Conservation (phyloP, 352 stramenopile species). For the Globisporangium yorkense region DNA sequence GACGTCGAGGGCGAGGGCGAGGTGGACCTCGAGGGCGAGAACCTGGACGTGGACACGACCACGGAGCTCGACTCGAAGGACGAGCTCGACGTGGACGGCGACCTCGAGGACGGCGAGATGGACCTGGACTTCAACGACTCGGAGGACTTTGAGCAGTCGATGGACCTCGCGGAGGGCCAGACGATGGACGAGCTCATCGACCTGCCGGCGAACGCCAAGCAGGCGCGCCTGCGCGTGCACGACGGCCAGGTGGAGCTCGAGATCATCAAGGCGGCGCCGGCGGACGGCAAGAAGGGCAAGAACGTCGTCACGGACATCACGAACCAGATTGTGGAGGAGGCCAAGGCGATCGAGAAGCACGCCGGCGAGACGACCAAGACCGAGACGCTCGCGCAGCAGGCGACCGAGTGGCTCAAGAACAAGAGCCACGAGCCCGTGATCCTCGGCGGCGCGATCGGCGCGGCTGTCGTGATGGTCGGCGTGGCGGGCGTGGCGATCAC, state of each 20-base stretch:
- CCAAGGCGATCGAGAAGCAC: slow-evolving; percentile 7
- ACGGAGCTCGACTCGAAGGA: slow-evolving; percentile 21
- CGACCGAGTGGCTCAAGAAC: slow-evolving; percentile 33
- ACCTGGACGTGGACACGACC: slow-evolving; percentile 2
- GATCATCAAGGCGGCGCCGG: slow-evolving; percentile 31
- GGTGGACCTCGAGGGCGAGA: slow-evolving; percentile 21
- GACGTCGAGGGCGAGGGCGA: slow-evolving; percentile 16
- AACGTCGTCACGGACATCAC: slow-evolving; percentile 14
- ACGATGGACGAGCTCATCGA: slow-evolving; percentile 41
- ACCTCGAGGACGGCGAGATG: slow-evolving; percentile 26
- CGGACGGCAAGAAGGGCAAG: slow-evolving; percentile 11
- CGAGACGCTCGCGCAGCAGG: slow-evolving; percentile 35
- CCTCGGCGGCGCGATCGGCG: slow-evolving; percentile 34
- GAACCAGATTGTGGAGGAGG: slow-evolving; percentile 14
- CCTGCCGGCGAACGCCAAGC: slow-evolving; percentile 35
- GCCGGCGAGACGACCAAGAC: slow-evolving; percentile 10
- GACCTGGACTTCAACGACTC: slow-evolving; percentile 37
- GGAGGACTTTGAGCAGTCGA: slow-evolving; percentile 42
- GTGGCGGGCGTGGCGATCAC: slow-evolving; percentile 35
- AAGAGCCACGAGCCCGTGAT: slow-evolving; percentile 31
- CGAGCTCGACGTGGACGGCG: slow-evolving; percentile 25
- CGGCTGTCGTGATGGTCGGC: slow-evolving; percentile 38
- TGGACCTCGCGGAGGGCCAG: slow-evolving; percentile 36
- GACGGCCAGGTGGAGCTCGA: slow-evolving; percentile 44
- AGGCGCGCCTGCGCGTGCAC: slow-evolving; percentile 39